Percentiles rank a stretch among this genome's conserved stretches.
Evolutionary conservation across 805 yeast species (phyloP).

Genomic region (Lachancea waltii): DNA sequence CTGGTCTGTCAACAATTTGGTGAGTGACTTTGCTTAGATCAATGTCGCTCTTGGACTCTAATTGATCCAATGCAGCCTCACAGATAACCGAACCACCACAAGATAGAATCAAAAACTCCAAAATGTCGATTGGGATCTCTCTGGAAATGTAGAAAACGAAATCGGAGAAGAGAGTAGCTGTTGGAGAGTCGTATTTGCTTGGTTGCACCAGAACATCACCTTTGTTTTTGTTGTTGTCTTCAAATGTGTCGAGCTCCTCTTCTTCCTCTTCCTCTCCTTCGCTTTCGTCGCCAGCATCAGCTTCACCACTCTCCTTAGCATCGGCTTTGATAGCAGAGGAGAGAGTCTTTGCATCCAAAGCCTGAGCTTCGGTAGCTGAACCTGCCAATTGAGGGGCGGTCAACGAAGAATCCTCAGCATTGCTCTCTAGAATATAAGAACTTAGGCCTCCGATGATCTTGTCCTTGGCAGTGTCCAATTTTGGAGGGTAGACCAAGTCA

Average conservation of each 20-base stretch:
- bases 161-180: conserved; percentile 60
- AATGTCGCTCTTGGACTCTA: conserved; percentile 39
- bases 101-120: conserved; percentile 80
- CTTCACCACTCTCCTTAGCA: conserved; percentile 34
- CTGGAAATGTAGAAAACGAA: conserved; percentile 86
- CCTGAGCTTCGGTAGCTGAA: conserved; percentile 24
- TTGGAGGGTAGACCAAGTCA: conserved; percentile 87
- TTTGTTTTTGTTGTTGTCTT: conserved; percentile 51
- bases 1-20: conserved; percentile 92
- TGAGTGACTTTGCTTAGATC: conserved; percentile 75
- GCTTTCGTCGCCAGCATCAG: conserved; percentile 32
- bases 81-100: conserved; percentile 82
- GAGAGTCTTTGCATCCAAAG: conserved; percentile 40
- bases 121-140: conserved; percentile 87
- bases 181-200: conserved; percentile 46
- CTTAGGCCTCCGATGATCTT: conserved; percentile 88
- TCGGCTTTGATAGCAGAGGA: conserved; percentile 46
- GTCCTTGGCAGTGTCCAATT: conserved; percentile 60
- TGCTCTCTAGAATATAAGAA: conserved; percentile 66
- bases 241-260: conserved; percentile 63
- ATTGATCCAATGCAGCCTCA: conserved; percentile 81
- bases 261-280: conserved; percentile 36
- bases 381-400: conserved; percentile 25
- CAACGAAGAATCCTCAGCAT: conserved; percentile 26
- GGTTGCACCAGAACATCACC: conserved; percentile 76